These are phyloP conservation scores for Penicillium rolfsii DNA, from an alignment of 2,329 filamentous ascomycete genomes.

Conservation along the genomic window DNA sequence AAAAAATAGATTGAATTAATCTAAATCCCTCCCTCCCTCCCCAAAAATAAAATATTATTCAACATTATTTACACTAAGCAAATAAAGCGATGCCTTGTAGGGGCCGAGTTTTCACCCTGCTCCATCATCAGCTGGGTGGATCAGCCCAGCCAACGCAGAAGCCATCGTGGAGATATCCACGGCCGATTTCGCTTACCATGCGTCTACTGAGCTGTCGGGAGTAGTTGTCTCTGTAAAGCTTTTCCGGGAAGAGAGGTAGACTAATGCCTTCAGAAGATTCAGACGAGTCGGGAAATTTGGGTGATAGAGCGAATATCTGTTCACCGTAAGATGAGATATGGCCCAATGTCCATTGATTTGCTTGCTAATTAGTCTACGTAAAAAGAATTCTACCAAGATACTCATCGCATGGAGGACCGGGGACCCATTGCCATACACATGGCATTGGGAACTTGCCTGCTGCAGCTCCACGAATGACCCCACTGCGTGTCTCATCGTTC, in stretches of 20 bases:
- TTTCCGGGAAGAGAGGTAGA: background rate
- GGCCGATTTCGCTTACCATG: conserved; percentile 11
- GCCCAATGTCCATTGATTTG: conserved; percentile 2
- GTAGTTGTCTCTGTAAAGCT: background rate
- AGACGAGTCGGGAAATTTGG: conserved; percentile 1
- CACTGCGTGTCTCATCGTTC: conserved; percentile 23
- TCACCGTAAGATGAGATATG: background rate
- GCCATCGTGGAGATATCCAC: conserved; percentile 6
- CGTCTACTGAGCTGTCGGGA: background rate
- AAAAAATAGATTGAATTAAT: background rate
- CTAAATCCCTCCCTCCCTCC: background rate
- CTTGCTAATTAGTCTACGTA: background rate
- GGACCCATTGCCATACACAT: conserved; percentile 20
- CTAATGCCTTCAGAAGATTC: background rate
- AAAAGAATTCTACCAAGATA: conserved; percentile 17
- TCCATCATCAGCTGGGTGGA: conserved; percentile 10
- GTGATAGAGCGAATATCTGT: background rate
- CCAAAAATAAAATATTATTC: background rate
- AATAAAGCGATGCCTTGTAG: background rate
- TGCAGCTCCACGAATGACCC: conserved; percentile 13
- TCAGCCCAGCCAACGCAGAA: conserved; percentile 12
- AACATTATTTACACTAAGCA: background rate
- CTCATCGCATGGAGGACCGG: conserved; percentile 19
- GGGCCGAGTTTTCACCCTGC: conserved; percentile 10
- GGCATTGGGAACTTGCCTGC: conserved; percentile 12